phyloP scores from a whole-genome alignment of 306 rosid species.

The Vachellia pachyceras region DNA sequence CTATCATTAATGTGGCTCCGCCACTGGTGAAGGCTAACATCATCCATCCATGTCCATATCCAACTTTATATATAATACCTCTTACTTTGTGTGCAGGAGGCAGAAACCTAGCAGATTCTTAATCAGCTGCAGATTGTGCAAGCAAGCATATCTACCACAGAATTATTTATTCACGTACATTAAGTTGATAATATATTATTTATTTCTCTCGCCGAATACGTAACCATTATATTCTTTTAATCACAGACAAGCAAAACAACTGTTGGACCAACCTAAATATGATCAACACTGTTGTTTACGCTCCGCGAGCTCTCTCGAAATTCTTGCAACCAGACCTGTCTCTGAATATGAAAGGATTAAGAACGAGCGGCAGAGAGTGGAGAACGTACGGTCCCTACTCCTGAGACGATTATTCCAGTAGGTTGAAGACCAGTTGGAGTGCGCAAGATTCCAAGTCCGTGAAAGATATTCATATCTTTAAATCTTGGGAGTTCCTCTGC shows the following conservation, averaged over 20 bases:
- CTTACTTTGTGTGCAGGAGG: background rate
- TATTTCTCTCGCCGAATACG: background rate
- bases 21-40: background rate
- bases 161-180: background rate
- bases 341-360: background rate
- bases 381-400: background rate
- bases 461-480: background rate
- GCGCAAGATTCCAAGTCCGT: background rate
- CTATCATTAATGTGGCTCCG: no score
- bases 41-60: background rate
- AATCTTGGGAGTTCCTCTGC: background rate
- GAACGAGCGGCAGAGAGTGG: background rate
- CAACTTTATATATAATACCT: background rate
- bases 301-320: background rate
- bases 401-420: background rate
- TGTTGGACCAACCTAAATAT: background rate
- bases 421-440: background rate
- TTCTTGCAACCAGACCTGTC: background rate
- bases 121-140: background rate
- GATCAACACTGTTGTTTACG: background rate
- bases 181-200: background rate
- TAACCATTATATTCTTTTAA: background rate
- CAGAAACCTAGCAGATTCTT: background rate
- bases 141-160: background rate
- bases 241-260: background rate